phyloP scores from a whole-genome alignment of 176 grass and related monocot species.

The Aegilops sharonensis region DNA sequence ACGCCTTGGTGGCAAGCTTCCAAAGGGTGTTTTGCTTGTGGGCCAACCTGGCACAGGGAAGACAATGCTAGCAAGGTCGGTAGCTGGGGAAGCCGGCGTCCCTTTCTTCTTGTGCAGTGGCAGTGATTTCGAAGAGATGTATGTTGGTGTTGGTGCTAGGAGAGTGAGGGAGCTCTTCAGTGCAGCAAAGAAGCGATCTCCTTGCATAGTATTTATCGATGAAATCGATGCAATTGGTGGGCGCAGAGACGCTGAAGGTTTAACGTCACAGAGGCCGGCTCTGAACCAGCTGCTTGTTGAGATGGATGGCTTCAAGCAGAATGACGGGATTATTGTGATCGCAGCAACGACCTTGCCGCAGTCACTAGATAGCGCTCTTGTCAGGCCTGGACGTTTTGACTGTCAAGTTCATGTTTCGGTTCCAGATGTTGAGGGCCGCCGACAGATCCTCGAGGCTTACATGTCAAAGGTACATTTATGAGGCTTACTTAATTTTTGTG shows the following conservation, averaged over 20 bases:
- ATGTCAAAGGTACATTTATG: conserved; percentile 63
- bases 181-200: conserved; percentile 79
- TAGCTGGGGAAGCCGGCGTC: conserved; percentile 86
- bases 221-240: conserved; percentile 89
- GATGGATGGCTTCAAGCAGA: conserved; percentile 92
- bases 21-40: conserved; percentile 88
- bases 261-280: conserved; percentile 3
- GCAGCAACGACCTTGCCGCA: conserved; percentile 79
- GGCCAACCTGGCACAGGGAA: conserved; percentile 91
- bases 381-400: conserved; percentile 84
- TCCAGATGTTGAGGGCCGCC: conserved; percentile 80
- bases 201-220: conserved; percentile 91
- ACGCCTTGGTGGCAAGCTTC: conserved; percentile 86
- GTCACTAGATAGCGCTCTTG: conserved; percentile 76
- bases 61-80: conserved; percentile 86
- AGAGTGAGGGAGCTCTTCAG: conserved; percentile 82
- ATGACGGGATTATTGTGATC: conserved; percentile 84
- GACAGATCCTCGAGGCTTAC: conserved; percentile 73
- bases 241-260: conserved; percentile 68
- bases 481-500: neutral
- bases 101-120: conserved; percentile 89
- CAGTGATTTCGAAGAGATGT: conserved; percentile 93
- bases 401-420: conserved; percentile 71
- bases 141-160: conserved; percentile 77
- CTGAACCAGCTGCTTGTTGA: conserved; percentile 89